Evolutionary conservation across 2,329 filamentous ascomycete genomes (phyloP).

Genomic region (Neofusicoccum sp.): DNA sequence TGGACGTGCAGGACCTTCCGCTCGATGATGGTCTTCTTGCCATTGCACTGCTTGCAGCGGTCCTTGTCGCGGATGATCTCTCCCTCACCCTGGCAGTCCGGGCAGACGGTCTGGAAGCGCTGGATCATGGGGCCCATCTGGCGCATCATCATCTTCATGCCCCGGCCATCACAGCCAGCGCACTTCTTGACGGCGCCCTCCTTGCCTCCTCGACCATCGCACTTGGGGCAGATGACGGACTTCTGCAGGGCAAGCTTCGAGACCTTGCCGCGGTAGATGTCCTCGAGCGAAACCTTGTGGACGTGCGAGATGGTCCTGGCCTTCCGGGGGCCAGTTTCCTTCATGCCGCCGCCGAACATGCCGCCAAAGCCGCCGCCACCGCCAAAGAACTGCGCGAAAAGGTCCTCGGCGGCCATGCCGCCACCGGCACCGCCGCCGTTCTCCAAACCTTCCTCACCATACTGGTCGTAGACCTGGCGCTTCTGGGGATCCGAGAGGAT

Average conservation of each 20-base stretch:
- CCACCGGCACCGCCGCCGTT: slow-evolving; percentile 71
- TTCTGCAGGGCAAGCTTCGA: slow-evolving; percentile 97
- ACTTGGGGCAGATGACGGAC: slow-evolving; percentile 94
- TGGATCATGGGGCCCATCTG: slow-evolving; percentile 99
- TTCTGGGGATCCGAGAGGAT: slow-evolving; percentile 90
- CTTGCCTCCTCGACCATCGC: slow-evolving; percentile 92
- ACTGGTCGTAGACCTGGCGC: slow-evolving; percentile 91
- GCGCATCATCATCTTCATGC: slow-evolving; percentile 99
- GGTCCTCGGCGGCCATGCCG: slow-evolving; percentile 93
- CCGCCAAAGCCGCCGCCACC: slow-evolving; percentile 69
- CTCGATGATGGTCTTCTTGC: slow-evolving; percentile 98
- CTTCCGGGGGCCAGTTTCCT: slow-evolving; percentile 81
- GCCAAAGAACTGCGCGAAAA: slow-evolving; percentile 97
- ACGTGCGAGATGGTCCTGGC: slow-evolving; percentile 97
- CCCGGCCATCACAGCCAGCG: slow-evolving; percentile 84
- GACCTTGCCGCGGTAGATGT: slow-evolving; percentile 96
- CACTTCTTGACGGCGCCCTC: slow-evolving; percentile 97
- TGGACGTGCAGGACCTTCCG: slow-evolving; percentile 98
- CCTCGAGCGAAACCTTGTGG: slow-evolving; percentile 96
- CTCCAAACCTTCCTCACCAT: slow-evolving; percentile 95
- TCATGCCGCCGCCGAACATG: slow-evolving; percentile 69
- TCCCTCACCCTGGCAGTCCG: slow-evolving; percentile 96
- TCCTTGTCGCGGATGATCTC: slow-evolving; percentile 97
- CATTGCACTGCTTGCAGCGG: slow-evolving; percentile 92
- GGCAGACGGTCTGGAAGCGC: slow-evolving; percentile 98